phyloP scores from a whole-genome alignment of 2,329 filamentous ascomycete genomes.

The Nectriaceae sp. region DNA sequence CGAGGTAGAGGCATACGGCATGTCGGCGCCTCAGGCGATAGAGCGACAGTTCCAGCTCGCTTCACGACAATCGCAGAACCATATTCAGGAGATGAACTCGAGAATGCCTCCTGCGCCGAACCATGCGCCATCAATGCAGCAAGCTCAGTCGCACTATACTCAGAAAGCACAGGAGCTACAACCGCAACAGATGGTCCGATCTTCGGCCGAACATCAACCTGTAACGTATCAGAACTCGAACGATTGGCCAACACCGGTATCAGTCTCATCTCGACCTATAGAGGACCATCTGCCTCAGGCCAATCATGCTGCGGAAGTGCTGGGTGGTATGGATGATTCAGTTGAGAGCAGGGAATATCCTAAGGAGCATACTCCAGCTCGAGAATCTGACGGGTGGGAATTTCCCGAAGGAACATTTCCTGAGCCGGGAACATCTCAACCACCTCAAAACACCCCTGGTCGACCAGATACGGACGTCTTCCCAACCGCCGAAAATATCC shows the following conservation, averaged over 20 bases:
- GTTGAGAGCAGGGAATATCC: constrained; percentile 44
- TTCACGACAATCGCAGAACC: constrained; percentile 55
- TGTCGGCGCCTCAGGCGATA: constrained; percentile 45
- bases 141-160: constrained; percentile 34
- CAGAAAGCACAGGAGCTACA: constrained; percentile 42
- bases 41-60: constrained; percentile 42
- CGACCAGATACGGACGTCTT: constrained; percentile 89
- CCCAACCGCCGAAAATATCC: constrained; percentile 75
- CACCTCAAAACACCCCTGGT: constrained; percentile 50
- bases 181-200: constrained; percentile 54
- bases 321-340: constrained; percentile 40
- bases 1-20: constrained; percentile 53
- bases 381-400: constrained; percentile 81
- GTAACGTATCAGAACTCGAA: constrained; percentile 39
- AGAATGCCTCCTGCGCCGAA: constrained; percentile 58
- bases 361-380: constrained; percentile 47
- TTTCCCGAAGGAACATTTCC: constrained; percentile 79
- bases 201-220: constrained; percentile 51
- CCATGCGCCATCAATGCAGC: constrained; percentile 58
- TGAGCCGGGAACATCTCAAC: constrained; percentile 52
- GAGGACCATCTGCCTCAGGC: constrained; percentile 36
- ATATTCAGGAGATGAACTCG: constrained; percentile 53
- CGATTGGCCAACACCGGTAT: constrained; percentile 37
- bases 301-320: constrained; percentile 42
- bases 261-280: constrained; percentile 35